Base-by-base conservation (phyloP, 495 filamentous ascomycete genomes). In the Penicillium waksmanii region DNA sequence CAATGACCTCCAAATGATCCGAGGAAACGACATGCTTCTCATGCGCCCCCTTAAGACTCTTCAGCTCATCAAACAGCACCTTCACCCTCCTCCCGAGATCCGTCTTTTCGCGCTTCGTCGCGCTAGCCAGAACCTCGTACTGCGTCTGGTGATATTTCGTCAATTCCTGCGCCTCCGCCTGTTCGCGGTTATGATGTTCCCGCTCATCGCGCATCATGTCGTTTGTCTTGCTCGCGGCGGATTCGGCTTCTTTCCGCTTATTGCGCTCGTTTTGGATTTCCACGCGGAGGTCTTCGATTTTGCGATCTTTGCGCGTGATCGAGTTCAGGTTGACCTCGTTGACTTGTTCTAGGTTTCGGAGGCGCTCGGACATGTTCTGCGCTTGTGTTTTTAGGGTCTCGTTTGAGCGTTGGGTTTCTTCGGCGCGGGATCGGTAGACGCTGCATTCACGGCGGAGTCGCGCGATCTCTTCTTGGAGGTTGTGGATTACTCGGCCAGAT, bases 401-500 rank as follows among this genome's bases (percentile, higher is more conserved):
- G 40, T 90, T 87, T 36, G 84, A 84, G 49, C 89, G 84, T 57
- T 86, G 85, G 12, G 87, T 84, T 54, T 93, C 92, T 55, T 94
- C 89, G 33, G 88, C 81, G 17, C 84, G 83, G 17, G 89, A 80
- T 33, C 83, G 84, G 68, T 93, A 88, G 21, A 93, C 80, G 56
- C 87, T 83, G 53, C 92, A 83, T 60, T 96, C 93, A 42, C 93
- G 86, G 57, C 87, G 91, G 47, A 96, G 76, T 27, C 87, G 84
- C 51, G 96, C 93, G 65, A 94, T 95, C 63, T 97, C 93, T 36
- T 88, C 89, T 75, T 95, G 92, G 35, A 97, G 72, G 55, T 86
- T 85, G 69, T 96, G 92, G 66, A 97, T 96, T 13, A 97, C 93
- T 13, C 93, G 85, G n/a, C 93, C 92, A 2, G 90, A 95, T 76